These are phyloP conservation scores for Vitis labrusca DNA, from an alignment of 164 flowering plant genomes.

Conservation along the genomic window DNA sequence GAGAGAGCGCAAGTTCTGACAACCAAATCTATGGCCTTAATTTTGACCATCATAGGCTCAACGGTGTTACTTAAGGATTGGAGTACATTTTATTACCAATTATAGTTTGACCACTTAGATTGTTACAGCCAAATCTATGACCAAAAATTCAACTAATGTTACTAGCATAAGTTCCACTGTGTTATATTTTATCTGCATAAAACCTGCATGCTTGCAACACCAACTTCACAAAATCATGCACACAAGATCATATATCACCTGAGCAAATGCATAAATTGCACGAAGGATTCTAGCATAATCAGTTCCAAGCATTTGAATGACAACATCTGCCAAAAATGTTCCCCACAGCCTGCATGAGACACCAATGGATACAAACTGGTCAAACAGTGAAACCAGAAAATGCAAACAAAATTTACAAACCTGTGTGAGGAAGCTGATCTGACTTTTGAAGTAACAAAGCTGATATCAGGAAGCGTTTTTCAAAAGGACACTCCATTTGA, in stretches of 20 bases:
- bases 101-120: too few species aligned
- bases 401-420: not conserved
- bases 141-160: too few species aligned
- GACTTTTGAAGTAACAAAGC: too few species aligned
- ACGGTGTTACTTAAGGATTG: not conserved
- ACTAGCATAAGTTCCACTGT: too few species aligned
- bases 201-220: too few species aligned
- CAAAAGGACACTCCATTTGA: too few species aligned
- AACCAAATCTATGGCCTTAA: not conserved
- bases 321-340: slow-evolving; percentile 85
- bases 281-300: slow-evolving; percentile 92
- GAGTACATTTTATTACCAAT: not conserved
- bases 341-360: slow-evolving; percentile 81
- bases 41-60: not conserved
- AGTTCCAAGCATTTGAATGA: slow-evolving; percentile 97
- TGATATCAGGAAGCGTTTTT: too few species aligned
- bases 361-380: not conserved
- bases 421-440: too few species aligned
- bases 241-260: slow-evolving; percentile 41
- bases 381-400: not conserved
- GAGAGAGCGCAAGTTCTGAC: not conserved
- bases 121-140: not conserved
- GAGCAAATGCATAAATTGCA: slow-evolving; percentile 92
- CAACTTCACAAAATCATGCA: too few species aligned
- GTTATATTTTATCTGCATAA: too few species aligned